A percentile compares a stretch with the other conserved stretches of the same genome.
phyloP scores from a whole-genome alignment of 371 early-diverging fungal species.

The Dichotomocladium elegans region DNA sequence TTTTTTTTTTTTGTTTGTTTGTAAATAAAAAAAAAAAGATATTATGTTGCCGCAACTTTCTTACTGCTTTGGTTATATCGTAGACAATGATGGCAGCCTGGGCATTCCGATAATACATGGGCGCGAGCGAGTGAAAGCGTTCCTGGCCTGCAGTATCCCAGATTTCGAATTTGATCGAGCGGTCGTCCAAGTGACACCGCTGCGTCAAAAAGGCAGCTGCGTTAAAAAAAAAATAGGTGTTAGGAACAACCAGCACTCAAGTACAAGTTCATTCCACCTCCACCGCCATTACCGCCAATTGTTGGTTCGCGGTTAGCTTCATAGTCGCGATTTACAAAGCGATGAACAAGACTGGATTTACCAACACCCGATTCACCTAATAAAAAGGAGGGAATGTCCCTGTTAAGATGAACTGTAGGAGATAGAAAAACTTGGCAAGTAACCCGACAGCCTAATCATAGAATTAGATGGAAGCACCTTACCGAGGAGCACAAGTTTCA shows the following conservation, averaged over 20 bases:
- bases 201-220: constrained; percentile 80
- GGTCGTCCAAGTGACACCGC: constrained; percentile 63
- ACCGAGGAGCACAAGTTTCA: constrained; percentile 24
- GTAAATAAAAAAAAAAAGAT: too few relatives aligned
- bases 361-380: constrained; percentile 87
- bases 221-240: constrained; percentile 3
- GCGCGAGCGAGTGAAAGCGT: constrained; percentile 92
- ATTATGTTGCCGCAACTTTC: too few relatives aligned
- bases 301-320: constrained; percentile 96
- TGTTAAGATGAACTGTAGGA: too few relatives aligned
- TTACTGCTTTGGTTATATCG: constrained; percentile 87
- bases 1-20: too few relatives aligned
- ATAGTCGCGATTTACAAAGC: constrained; percentile 94
- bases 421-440: too few relatives aligned
- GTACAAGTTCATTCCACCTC: not conserved
- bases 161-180: constrained; percentile 78
- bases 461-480: not conserved
- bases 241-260: not conserved
- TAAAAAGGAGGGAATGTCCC: too few relatives aligned
- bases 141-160: constrained; percentile 96
- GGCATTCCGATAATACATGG: constrained; percentile 98
- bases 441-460: too few relatives aligned
- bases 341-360: constrained; percentile 76
- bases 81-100: constrained; percentile 97
- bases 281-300: constrained; percentile 92